Base-by-base conservation (phyloP, 805 yeast genomes). In the Metschnikowia lochheadii region DNA sequence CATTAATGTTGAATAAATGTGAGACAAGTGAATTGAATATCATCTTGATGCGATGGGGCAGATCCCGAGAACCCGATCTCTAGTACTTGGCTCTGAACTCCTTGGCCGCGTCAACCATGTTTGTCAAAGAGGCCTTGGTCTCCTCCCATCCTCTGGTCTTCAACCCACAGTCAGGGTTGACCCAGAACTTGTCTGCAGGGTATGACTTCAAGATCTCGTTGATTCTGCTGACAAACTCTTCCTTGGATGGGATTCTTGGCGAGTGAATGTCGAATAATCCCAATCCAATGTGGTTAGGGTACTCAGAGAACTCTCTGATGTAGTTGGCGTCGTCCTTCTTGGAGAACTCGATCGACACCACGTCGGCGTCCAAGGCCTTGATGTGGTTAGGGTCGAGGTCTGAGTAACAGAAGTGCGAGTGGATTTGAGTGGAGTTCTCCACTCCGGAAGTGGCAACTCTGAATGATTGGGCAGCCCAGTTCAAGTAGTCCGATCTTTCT, bases 91-190 rank as follows among this genome's bases (percentile, higher is more conserved):
- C 74, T 62, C 78, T 67, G 96, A 81, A 92, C 78, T 82, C 83
- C 83, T 94, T 92, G 69, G 98, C 98, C 70, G 99, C 98, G 63
- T 87, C 94, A 73, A 94, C 98, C 99, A 94, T 94, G 80, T 94
- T 88, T 75, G 96, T 88, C 77, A 94, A 85, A 68, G 96, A 89
- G 70, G 85, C 90, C 72, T 79, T 89, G 66, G 92, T 89, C 84
- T 94, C 99, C 65, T 87, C 89, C 99, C 99, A 94, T 66, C 96
- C 96, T 86, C 99, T 91, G 75, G 99, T 94, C 88, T 94, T 94
- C 77, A 94, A 85, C 84, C 99, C 99, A 85, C 99, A 94, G 82
- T 94, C 99, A 70, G 99, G 99, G 95, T 94, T 94, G 72, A 94
- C 96, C 99, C 99, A 94, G 84, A 94, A 88, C 78, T 91, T 92